Conservation (phyloP, 768 basidiomycete genomes). For the Boletellus emodensis region DNA sequence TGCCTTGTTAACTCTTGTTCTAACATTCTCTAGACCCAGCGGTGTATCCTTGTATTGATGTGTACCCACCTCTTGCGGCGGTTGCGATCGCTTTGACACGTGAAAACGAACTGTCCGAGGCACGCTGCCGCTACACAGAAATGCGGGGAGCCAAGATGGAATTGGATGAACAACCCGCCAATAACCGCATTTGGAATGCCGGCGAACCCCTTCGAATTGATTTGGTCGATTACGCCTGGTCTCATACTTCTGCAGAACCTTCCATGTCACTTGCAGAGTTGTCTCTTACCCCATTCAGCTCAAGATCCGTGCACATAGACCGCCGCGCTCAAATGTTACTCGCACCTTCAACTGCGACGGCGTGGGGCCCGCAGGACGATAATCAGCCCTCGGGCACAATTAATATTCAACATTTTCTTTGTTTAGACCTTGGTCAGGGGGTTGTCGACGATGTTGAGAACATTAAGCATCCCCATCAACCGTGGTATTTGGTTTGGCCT, state of each 20-base stretch:
- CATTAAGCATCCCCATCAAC: conserved; percentile 21
- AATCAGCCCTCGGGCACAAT: conserved; percentile 33
- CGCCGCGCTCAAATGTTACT: conserved; percentile 46
- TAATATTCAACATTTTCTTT: conserved; percentile 39
- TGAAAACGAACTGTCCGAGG: conserved; percentile 1
- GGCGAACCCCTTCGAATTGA: conserved; percentile 44
- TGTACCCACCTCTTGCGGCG: conserved; percentile 16
- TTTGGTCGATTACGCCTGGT: conserved; percentile 67
- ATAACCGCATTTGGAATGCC: conserved; percentile 20
- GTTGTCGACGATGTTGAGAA: conserved; percentile 51
- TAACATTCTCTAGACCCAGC: conserved; percentile 19
- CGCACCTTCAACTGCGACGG: conserved; percentile 44
- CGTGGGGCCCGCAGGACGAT: conserved; percentile 52
- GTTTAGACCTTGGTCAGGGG: conserved; percentile 58
- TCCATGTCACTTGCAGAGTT: conserved; percentile 40
- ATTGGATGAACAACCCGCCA: conserved; percentile 13
- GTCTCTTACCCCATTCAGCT: conserved; percentile 34
- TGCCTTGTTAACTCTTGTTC: not conserved
- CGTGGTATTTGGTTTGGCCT: conserved; percentile 14
- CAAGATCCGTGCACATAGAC: conserved; percentile 56
- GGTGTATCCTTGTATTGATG: conserved; percentile 20
- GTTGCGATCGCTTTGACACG: not conserved
- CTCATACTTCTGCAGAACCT: conserved; percentile 66
- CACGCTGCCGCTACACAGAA: conserved; percentile 12
- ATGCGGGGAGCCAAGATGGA: conserved; percentile 16